Percentiles rank a stretch among this genome's conserved stretches.
Evolutionary conservation across 2,329 filamentous ascomycete genomes (phyloP).

Genomic region (Beauveria varroae): DNA sequence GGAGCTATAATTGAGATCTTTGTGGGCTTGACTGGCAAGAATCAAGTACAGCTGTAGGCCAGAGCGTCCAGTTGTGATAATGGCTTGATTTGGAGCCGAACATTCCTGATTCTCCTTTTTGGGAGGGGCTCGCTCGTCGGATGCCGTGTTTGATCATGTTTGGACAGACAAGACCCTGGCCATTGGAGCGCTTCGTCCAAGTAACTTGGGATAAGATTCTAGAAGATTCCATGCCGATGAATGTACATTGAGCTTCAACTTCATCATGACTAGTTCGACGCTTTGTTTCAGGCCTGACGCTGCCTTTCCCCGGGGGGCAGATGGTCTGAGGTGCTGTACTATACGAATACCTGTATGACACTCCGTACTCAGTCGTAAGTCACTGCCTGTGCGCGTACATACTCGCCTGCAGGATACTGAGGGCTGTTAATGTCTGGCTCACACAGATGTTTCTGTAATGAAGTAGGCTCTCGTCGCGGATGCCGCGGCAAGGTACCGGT

Average conservation of each 20-base stretch:
- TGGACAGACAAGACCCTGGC: background rate
- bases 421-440: background rate
- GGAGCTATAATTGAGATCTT: background rate
- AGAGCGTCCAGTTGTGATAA: background rate
- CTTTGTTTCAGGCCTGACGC: background rate
- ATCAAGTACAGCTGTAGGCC: too few species aligned
- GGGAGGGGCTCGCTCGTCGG: too few species aligned
- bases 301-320: background rate
- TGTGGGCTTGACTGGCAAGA: background rate
- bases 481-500: background rate
- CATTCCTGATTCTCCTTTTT: background rate
- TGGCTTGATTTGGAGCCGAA: background rate
- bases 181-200: background rate
- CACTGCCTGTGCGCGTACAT: too few species aligned
- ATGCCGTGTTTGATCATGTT: background rate
- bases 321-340: background rate
- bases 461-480: background rate
- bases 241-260: background rate
- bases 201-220: background rate
- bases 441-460: background rate
- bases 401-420: background rate
- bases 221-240: background rate
- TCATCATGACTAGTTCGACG: background rate
- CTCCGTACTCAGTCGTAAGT: background rate
- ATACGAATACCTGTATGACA: background rate